Conservation (phyloP, 179 eudicot genomes). For the Carnegiea gigantea region DNA sequence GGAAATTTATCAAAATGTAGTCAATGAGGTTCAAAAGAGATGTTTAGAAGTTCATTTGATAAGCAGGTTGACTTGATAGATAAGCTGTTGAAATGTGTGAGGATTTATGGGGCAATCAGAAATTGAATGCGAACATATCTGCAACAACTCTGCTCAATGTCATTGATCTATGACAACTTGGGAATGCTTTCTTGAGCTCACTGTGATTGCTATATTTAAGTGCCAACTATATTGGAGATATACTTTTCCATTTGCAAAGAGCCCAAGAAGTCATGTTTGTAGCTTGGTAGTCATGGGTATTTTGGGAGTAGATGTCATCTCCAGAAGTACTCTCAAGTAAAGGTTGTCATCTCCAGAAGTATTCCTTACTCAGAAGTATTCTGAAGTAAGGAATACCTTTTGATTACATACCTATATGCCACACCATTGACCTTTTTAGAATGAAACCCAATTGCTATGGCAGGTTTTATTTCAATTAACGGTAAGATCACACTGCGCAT, state of each 20-base stretch:
- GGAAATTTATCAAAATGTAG: neutral
- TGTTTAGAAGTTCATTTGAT: no score
- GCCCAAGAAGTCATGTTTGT: no score
- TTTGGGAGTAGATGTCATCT: neutral
- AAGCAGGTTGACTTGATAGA: no score
- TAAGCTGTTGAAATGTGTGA: no score
- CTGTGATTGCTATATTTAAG: no score
- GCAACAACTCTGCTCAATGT: neutral
- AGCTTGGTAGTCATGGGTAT: no score
- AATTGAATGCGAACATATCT: neutral
- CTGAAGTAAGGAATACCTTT: neutral
- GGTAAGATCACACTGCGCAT: no score
- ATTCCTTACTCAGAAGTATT: neutral
- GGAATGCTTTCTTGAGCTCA: no score
- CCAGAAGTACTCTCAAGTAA: neutral
- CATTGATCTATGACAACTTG: no score
- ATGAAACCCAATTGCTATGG: neutral
- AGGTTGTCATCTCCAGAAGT: neutral
- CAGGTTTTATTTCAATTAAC: neutral
- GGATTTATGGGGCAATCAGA: neutral
- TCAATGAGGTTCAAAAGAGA: neutral
- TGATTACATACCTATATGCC: neutral
- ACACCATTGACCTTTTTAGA: neutral
- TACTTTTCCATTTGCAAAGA: no score
- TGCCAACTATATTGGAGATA: no score